These are phyloP conservation scores for Fulvia fulva DNA, from an alignment of 2,329 filamentous ascomycete species.

Conservation along the genomic window DNA sequence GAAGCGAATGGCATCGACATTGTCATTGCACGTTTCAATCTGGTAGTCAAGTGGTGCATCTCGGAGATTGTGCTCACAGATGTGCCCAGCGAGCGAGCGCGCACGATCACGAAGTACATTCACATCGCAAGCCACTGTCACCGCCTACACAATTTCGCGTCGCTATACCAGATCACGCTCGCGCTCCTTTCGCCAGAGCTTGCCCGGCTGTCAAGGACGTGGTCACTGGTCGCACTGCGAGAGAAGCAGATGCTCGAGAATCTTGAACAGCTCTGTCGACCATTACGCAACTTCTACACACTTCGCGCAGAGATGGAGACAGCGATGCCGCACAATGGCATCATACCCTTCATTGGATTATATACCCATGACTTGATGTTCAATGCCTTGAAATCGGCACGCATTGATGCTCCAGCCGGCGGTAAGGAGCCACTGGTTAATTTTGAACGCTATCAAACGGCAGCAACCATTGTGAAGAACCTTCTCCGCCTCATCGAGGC, in stretches of 20 bases:
- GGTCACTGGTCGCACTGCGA: conserved; percentile 62
- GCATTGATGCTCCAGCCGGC: conserved; percentile 52
- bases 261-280: conserved; percentile 69
- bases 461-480: conserved; percentile 74
- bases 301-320: conserved; percentile 75
- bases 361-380: conserved; percentile 82
- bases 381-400: conserved; percentile 73
- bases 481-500: conserved; percentile 74
- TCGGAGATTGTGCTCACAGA: conserved; percentile 75
- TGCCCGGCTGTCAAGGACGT: conserved; percentile 63
- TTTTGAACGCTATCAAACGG: conserved; percentile 75
- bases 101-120: conserved; percentile 75
- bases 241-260: conserved; percentile 65
- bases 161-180: conserved; percentile 75
- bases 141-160: conserved; percentile 75
- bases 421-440: conserved; percentile 67
- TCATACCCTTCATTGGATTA: conserved; percentile 76
- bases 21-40: conserved; percentile 80
- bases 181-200: conserved; percentile 72
- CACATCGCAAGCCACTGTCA: conserved; percentile 76
- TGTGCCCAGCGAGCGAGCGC: conserved; percentile 65
- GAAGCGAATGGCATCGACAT: conserved; percentile 65
- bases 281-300: conserved; percentile 72
- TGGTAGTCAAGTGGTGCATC: conserved; percentile 82
- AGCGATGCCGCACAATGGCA: conserved; percentile 58